Percentiles rank a stretch among this genome's conserved stretches.
These are phyloP conservation scores for Iris pallida DNA, from an alignment of 116 monocot genomes.

Conservation along the genomic window DNA sequence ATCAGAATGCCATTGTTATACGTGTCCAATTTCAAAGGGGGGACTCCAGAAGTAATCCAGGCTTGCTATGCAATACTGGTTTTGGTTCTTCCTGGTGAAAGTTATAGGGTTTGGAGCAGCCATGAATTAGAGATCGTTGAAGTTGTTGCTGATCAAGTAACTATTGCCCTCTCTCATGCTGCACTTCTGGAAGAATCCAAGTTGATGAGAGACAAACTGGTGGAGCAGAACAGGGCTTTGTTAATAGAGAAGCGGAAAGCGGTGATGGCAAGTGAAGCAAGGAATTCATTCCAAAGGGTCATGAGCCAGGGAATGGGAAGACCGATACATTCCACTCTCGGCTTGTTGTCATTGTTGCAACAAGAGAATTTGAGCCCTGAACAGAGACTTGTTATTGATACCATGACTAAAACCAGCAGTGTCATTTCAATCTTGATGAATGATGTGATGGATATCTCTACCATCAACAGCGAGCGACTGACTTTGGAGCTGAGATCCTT, in stretches of 20 bases:
- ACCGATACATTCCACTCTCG: slow-evolving; percentile 32
- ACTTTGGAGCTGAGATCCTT: slow-evolving; percentile 42
- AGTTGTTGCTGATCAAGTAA: slow-evolving; percentile 63
- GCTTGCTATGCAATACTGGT: slow-evolving; percentile 47
- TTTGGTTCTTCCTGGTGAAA: slow-evolving; percentile 34
- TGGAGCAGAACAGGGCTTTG: slow-evolving; percentile 41
- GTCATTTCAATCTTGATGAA: slow-evolving; percentile 37
- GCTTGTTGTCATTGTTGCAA: slow-evolving; percentile 43
- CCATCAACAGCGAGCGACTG: slow-evolving; percentile 16
- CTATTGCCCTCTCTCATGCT: slow-evolving; percentile 61
- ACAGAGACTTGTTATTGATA: slow-evolving; percentile 27
- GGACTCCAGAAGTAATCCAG: slow-evolving; percentile 28
- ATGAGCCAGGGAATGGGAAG: slow-evolving; percentile 41
- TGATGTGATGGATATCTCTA: slow-evolving; percentile 35
- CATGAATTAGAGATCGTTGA: slow-evolving; percentile 58
- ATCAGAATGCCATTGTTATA: slow-evolving; percentile 39
- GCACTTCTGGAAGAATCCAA: slow-evolving; percentile 53
- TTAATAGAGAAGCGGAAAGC: slow-evolving; percentile 24
- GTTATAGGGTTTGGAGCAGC: slow-evolving; percentile 29
- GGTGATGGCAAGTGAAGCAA: slow-evolving; percentile 40
- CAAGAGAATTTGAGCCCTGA: slow-evolving; percentile 27
- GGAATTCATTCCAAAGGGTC: slow-evolving; percentile 31
- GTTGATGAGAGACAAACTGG: slow-evolving; percentile 40
- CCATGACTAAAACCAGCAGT: slow-evolving; percentile 32
- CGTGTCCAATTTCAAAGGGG: slow-evolving; percentile 35